A percentile compares a stretch with the other conserved stretches of the same genome.
Conservation (phyloP, 2,329 filamentous ascomycete species). For the Fusarium sp. region DNA sequence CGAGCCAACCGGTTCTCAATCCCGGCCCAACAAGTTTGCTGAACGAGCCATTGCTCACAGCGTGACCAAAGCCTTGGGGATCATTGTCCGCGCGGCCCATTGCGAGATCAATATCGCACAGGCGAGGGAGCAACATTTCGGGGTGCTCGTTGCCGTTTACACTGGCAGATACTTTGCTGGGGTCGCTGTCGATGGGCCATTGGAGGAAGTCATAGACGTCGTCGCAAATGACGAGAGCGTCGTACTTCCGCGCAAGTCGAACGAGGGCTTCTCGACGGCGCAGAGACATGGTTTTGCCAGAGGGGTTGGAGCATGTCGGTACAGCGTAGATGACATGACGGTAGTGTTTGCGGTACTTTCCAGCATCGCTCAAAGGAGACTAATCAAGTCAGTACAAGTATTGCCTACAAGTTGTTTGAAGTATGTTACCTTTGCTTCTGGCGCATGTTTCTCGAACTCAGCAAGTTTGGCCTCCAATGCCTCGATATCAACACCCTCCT, state of each 20-base stretch:
- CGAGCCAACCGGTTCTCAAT: constrained; percentile 87
- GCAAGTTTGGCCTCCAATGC: constrained; percentile 55
- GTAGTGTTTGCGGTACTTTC: constrained; percentile 80
- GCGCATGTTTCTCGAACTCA: constrained; percentile 48
- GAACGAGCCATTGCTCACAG: constrained; percentile 89
- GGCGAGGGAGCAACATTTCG: constrained; percentile 74
- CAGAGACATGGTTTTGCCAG: constrained; percentile 83
- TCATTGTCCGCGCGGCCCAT: constrained; percentile 68
- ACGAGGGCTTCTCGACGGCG: constrained; percentile 76
- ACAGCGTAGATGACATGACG: constrained; percentile 90
- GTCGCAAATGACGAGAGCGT: constrained; percentile 87
- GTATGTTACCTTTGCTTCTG: constrained; percentile 26
- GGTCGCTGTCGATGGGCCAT: constrained; percentile 68
- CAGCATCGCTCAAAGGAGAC: constrained; percentile 66
- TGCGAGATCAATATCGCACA: constrained; percentile 82
- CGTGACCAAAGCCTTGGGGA: constrained; percentile 75
- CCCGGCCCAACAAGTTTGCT: constrained; percentile 89
- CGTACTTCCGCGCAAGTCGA: constrained; percentile 79
- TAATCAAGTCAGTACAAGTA: constrained; percentile 33
- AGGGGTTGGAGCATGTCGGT: constrained; percentile 90
- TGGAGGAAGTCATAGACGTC: constrained; percentile 96
- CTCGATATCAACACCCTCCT: constrained; percentile 79
- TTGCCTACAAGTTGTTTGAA: not conserved
- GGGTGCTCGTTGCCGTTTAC: constrained; percentile 51
- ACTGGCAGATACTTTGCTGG: constrained; percentile 38